Evolutionary conservation across 1,139 yeast genomes (phyloP).

Genomic region (Debaryomycetaceae sp.): DNA sequence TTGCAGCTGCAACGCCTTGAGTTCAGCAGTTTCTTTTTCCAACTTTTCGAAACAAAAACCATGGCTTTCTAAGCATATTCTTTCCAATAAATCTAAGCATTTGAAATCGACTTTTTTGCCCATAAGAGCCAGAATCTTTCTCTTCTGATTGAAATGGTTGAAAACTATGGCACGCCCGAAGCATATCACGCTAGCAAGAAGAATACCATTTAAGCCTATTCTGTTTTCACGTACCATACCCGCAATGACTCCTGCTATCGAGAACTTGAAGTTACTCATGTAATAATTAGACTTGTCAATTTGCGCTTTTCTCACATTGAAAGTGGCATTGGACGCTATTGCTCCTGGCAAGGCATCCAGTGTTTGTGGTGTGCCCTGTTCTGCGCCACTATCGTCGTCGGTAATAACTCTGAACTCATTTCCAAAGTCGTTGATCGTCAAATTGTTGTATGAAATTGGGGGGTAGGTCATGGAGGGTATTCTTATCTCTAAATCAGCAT

Average conservation of each 20-base stretch:
- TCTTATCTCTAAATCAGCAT: slow-evolving; percentile 18
- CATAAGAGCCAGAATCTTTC: background rate
- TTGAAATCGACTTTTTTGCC: background rate
- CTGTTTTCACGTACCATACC: background rate
- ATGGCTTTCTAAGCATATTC: slow-evolving; percentile 15
- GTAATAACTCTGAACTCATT: slow-evolving; percentile 14
- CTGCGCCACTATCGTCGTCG: slow-evolving; percentile 5
- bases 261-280: background rate
- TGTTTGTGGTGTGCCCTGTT: background rate
- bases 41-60: slow-evolving; percentile 1
- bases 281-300: background rate
- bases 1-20: background rate
- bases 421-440: slow-evolving; percentile 17
- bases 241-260: background rate
- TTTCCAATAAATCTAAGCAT: slow-evolving; percentile 8
- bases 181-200: slow-evolving; percentile 7
- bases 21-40: background rate
- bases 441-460: slow-evolving; percentile 21
- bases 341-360: background rate
- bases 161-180: slow-evolving; percentile 17
- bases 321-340: background rate
- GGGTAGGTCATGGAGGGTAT: slow-evolving; percentile 23
- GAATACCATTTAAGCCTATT: background rate
- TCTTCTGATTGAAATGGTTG: slow-evolving; percentile 10
- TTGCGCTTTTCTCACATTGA: background rate